These are phyloP conservation scores for Inonotus obliquus DNA, from an alignment of 1,284 basidiomycete species.

Conservation along the genomic window DNA sequence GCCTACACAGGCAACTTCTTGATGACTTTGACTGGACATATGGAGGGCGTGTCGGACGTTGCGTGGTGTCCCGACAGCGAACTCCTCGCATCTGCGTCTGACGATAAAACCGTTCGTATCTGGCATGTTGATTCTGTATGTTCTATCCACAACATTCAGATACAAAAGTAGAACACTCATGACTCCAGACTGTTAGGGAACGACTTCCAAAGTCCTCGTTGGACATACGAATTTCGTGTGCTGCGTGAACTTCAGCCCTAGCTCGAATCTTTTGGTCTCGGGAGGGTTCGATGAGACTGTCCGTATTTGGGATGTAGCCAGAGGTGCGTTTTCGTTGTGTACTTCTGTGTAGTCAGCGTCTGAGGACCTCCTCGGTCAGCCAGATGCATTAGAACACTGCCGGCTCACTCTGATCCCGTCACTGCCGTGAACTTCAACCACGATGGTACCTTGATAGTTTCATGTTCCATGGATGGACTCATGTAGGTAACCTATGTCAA, in stretches of 20 bases:
- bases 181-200: constrained; percentile 39
- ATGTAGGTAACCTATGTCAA: constrained; percentile 59
- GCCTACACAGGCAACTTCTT: constrained; percentile 65
- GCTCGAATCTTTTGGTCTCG: constrained; percentile 84
- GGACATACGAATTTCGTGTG: constrained; percentile 95
- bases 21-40: constrained; percentile 65
- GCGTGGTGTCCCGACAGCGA: constrained; percentile 82
- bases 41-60: constrained; percentile 83
- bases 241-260: constrained; percentile 87
- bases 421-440: constrained; percentile 90
- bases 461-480: constrained; percentile 92
- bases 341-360: background rate
- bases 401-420: constrained; percentile 96
- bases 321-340: constrained; percentile 49
- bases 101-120: constrained; percentile 81
- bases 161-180: background rate
- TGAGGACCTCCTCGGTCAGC: constrained; percentile 38
- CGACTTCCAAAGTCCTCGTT: constrained; percentile 54
- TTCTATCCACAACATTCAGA: constrained; percentile 14
- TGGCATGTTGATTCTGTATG: constrained; percentile 71
- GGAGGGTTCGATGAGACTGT: constrained; percentile 96
- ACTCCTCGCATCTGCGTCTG: constrained; percentile 84
- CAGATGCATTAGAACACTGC: constrained; percentile 73
- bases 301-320: constrained; percentile 90
- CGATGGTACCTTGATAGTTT: constrained; percentile 92